Evolutionary conservation across 352 stramenopile species (phyloP).

Genomic region (Phytophthora europaea): DNA sequence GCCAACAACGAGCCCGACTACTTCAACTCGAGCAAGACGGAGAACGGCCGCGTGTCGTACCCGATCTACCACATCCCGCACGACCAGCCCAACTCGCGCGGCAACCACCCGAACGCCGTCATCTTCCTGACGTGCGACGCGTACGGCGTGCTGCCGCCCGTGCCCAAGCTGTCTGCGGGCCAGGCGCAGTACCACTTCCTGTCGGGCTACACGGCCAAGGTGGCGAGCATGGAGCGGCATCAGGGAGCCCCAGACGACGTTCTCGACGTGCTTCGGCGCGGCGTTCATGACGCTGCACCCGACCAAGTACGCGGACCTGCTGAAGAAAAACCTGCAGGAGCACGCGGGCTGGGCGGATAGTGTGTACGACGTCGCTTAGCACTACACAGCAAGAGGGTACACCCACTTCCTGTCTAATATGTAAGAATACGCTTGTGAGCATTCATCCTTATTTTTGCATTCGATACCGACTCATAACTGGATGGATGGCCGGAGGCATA

Average conservation of each 20-base stretch:
- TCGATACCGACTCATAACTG: too few species aligned
- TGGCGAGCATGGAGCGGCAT: conserved; percentile 98
- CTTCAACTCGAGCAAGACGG: conserved; percentile 96
- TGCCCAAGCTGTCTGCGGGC: conserved; percentile 94
- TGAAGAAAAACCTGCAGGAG: conserved; percentile 97
- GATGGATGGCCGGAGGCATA: too few species aligned
- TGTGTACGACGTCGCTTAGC: conserved; percentile 96
- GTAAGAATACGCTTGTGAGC: too few species aligned
- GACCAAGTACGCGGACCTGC: conserved; percentile 97
- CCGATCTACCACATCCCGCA: conserved; percentile 99
- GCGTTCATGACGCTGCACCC: conserved; percentile 98
- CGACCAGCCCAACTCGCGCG: conserved; percentile 88
- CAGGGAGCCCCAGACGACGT: conserved; percentile 96
- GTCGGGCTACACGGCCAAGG: conserved; percentile 98
- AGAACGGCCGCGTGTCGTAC: conserved; percentile 99
- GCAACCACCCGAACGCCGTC: conserved; percentile 96
- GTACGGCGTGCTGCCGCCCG: conserved; percentile 97
- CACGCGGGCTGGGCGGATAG: conserved; percentile 97
- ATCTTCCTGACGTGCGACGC: conserved; percentile 99
- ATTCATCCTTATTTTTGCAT: too few species aligned
- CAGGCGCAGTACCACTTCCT: conserved; percentile 99
- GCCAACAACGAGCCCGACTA: conserved; percentile 93
- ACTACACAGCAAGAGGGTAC: too few species aligned
- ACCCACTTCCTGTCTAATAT: too few species aligned
- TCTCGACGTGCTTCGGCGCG: conserved; percentile 98